These are phyloP conservation scores for Phylloporus scabripes DNA, from an alignment of 768 basidiomycete genomes.

Conservation along the genomic window DNA sequence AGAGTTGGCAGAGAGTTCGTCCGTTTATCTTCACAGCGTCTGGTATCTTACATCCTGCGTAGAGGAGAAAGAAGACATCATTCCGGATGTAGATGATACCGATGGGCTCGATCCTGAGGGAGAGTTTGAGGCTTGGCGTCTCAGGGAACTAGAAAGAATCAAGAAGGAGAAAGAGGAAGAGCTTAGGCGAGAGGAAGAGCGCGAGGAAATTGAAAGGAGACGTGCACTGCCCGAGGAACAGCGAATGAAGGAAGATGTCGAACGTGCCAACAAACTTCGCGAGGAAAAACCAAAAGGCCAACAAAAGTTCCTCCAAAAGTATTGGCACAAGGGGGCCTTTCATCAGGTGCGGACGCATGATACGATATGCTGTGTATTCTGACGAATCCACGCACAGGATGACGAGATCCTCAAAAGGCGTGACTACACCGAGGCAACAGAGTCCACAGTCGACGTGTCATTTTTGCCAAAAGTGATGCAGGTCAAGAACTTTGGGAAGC, in stretches of 20 bases:
- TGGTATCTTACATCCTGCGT: slow-evolving; percentile 3
- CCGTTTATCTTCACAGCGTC: background rate
- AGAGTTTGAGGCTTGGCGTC: slow-evolving; percentile 95
- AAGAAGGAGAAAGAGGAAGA: slow-evolving; percentile 92
- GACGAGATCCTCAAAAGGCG: slow-evolving; percentile 76
- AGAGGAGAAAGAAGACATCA: slow-evolving; percentile 86
- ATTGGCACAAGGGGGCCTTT: slow-evolving; percentile 99
- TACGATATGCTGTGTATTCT: slow-evolving; percentile 8
- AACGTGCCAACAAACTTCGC: slow-evolving; percentile 73
- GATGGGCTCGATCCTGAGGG: slow-evolving; percentile 84
- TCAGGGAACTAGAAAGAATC: slow-evolving; percentile 89
- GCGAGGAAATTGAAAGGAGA: slow-evolving; percentile 86
- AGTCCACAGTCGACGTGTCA: slow-evolving; percentile 83
- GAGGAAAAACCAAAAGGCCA: slow-evolving; percentile 88
- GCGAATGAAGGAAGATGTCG: slow-evolving; percentile 86
- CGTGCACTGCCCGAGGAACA: slow-evolving; percentile 92
- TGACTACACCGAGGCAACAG: slow-evolving; percentile 88
- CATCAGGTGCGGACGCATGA: slow-evolving; percentile 61
- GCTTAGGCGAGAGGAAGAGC: slow-evolving; percentile 72
- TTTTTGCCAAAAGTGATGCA: slow-evolving; percentile 95
- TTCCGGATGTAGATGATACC: slow-evolving; percentile 91
- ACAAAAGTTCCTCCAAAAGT: slow-evolving; percentile 94
- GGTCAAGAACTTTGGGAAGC: slow-evolving; percentile 90
- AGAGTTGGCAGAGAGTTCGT: slow-evolving; percentile 87
- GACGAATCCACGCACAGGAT: slow-evolving; percentile 48